phyloP scores from a whole-genome alignment of 495 filamentous ascomycete genomes.

The Tricharina praecox region DNA sequence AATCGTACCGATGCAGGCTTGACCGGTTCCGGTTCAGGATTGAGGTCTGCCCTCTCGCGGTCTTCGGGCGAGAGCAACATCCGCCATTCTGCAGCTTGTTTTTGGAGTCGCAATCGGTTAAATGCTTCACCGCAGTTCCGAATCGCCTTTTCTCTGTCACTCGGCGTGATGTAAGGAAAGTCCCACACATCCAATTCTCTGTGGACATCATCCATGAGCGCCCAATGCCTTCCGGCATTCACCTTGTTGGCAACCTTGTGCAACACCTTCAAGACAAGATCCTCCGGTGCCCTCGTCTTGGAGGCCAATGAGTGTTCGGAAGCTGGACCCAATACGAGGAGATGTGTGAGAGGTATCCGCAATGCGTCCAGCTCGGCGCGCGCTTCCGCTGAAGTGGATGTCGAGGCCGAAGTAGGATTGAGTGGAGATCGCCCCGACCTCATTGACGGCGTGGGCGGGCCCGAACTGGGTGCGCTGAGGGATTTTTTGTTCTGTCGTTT shows the following conservation, averaged over 20 bases:
- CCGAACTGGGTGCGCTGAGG: background rate
- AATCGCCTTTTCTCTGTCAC: conserved; percentile 48
- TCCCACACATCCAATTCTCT: conserved; percentile 52
- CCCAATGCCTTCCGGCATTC: conserved; percentile 31
- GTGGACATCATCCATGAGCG: conserved; percentile 44
- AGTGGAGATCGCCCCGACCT: conserved; percentile 4
- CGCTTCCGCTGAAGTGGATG: background rate
- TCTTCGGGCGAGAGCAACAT: conserved; percentile 45
- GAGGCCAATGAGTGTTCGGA: conserved; percentile 38
- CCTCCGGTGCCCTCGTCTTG: conserved; percentile 35
- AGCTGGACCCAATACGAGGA: conserved; percentile 40
- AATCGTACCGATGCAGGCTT: background rate
- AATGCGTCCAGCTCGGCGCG: conserved; percentile 31
- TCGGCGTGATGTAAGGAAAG: conserved; percentile 42
- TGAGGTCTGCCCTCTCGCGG: conserved; percentile 44
- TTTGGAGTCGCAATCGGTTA: conserved; percentile 45
- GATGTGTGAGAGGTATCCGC: conserved; percentile 37
- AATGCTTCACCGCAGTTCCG: conserved; percentile 52
- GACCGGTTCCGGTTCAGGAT: background rate
- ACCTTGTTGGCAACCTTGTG: conserved; percentile 31
- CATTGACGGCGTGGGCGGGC: background rate
- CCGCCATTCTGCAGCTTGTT: conserved; percentile 50
- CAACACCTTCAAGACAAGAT: conserved; percentile 34
- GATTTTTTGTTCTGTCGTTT: conserved; percentile 2
- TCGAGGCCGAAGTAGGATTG: background rate